phyloP scores from a whole-genome alignment of 306 rosid species.

The Prunus campanulata region DNA sequence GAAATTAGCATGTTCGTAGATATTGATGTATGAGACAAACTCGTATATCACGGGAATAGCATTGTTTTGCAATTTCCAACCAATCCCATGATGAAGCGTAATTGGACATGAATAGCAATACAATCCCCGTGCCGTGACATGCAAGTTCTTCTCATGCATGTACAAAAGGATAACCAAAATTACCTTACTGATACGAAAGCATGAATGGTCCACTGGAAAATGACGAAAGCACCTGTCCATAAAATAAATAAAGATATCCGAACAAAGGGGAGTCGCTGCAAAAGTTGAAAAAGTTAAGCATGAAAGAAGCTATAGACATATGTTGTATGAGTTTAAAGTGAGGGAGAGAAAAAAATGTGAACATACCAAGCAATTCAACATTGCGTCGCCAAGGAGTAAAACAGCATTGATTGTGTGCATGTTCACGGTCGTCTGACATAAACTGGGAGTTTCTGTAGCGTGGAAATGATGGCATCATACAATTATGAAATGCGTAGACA shows the following conservation, averaged over 20 bases:
- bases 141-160: no score
- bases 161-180: conserved; percentile 7
- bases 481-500: background rate
- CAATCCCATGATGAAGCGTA: no score
- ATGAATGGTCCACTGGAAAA: conserved; percentile 67
- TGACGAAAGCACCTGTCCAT: conserved; percentile 63
- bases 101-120: no score
- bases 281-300: conserved; percentile 26
- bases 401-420: conserved; percentile 66
- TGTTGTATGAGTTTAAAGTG: background rate
- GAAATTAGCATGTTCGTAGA: background rate
- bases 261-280: conserved; percentile 51
- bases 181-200: conserved; percentile 54
- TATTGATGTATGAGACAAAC: background rate
- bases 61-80: no score
- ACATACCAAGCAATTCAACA: conserved; percentile 72
- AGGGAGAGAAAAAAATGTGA: conserved; percentile 11
- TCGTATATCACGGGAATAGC: no score
- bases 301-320: conserved; percentile 11
- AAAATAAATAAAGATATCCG: conserved; percentile 69
- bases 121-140: no score
- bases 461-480: background rate
- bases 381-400: conserved; percentile 71
- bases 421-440: conserved; percentile 63
- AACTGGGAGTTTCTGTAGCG: background rate